A percentile compares a stretch with the other conserved stretches of the same genome.
These are phyloP conservation scores for Peniophora sp. DNA, from an alignment of 1,284 basidiomycete species.

Conservation along the genomic window DNA sequence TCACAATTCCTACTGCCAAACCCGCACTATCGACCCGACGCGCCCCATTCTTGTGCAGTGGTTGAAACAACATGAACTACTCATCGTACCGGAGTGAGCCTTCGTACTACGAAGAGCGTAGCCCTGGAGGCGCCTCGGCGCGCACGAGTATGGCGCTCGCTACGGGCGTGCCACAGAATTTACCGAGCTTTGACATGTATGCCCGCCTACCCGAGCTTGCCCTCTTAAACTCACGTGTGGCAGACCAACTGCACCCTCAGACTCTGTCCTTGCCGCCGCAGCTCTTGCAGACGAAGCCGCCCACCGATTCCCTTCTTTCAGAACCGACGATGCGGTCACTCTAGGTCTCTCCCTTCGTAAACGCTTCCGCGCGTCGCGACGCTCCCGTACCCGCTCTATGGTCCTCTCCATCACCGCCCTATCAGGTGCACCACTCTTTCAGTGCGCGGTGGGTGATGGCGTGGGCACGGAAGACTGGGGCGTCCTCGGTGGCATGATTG, in stretches of 20 bases:
- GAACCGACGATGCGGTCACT: slow-evolving; percentile 69
- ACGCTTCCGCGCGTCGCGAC: slow-evolving; percentile 63
- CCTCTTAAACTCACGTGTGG: slow-evolving; percentile 18
- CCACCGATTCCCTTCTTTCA: slow-evolving; percentile 66
- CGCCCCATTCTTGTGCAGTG: too few species aligned
- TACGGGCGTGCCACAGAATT: too few species aligned
- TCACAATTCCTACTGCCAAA: too few species aligned
- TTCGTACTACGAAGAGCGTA: too few species aligned
- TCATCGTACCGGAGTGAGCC: too few species aligned
- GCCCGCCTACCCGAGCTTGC: too few species aligned
- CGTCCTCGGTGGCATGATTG: slow-evolving; percentile 69
- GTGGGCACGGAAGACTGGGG: slow-evolving; percentile 75
- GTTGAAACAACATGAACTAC: too few species aligned
- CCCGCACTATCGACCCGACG: too few species aligned
- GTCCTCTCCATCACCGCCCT: slow-evolving; percentile 72
- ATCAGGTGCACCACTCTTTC: slow-evolving; percentile 69
- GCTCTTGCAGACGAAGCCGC: slow-evolving; percentile 58
- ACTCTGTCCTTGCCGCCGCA: slow-evolving; percentile 65
- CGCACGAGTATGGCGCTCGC: too few species aligned
- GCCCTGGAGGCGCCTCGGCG: too few species aligned
- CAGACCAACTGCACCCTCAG: slow-evolving; percentile 47
- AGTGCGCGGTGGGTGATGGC: slow-evolving; percentile 78
- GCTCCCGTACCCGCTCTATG: slow-evolving; percentile 67
- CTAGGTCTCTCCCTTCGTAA: slow-evolving; percentile 73
- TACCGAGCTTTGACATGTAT: too few species aligned